Conservation (phyloP, 352 stramenopile species). For the Globisporangium recalcitrans region DNA sequence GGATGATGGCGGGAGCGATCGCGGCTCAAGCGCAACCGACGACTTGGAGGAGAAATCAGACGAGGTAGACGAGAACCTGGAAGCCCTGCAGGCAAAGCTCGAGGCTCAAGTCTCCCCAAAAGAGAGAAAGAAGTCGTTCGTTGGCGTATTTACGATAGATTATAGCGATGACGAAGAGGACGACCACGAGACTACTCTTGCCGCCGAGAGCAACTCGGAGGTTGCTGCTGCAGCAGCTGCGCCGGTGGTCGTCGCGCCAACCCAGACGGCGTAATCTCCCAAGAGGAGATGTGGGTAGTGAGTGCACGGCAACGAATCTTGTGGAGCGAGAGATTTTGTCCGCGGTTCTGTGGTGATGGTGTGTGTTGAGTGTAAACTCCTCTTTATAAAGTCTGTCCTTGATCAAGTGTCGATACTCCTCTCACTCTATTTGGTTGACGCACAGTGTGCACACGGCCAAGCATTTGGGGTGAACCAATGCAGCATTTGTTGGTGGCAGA, state of each 20-base stretch:
- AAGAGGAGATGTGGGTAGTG: constrained; percentile 1
- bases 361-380: neutral
- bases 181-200: constrained; percentile 6
- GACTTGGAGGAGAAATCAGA: constrained; percentile 33
- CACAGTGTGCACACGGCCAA: too few relatives aligned
- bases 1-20: constrained; percentile 61
- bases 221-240: neutral
- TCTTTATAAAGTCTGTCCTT: neutral
- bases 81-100: constrained; percentile 18
- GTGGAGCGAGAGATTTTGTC: neutral
- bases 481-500: too few relatives aligned
- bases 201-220: neutral
- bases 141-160: constrained; percentile 77
- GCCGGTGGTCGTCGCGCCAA: neutral
- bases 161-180: constrained; percentile 74
- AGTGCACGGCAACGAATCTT: constrained; percentile 7
- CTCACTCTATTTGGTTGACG: neutral
- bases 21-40: constrained; percentile 44
- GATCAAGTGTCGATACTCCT: neutral
- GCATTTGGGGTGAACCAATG: too few relatives aligned
- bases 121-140: constrained; percentile 43
- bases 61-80: constrained; percentile 30
- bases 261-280: constrained; percentile 6
- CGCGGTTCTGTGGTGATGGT: neutral
- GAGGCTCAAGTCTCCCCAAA: constrained; percentile 15